Evolutionary conservation across 805 yeast genomes (phyloP).

Genomic region (Candida ulmi): DNA sequence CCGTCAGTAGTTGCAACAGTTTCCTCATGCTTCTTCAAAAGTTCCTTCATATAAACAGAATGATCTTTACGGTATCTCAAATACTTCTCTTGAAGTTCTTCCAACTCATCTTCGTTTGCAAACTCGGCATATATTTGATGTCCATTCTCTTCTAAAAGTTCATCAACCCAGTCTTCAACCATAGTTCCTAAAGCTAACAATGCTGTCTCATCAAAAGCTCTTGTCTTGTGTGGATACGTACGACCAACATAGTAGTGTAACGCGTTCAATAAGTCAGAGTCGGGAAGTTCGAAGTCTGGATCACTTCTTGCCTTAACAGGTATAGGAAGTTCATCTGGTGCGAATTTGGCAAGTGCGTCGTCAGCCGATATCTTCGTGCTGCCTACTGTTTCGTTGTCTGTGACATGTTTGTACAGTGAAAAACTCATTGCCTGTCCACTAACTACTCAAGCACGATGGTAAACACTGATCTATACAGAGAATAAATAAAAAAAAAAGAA

Average conservation of each 20-base stretch:
- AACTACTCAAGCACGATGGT: no score
- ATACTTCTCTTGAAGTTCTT: no score
- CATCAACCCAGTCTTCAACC: slow-evolving; percentile 32
- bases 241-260: slow-evolving; percentile 29
- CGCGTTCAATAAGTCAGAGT: slow-evolving; percentile 25
- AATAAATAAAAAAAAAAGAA: slow-evolving; percentile 11
- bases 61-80: no score
- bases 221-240: slow-evolving; percentile 19
- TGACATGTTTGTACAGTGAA: background rate
- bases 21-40: no score
- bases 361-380: no score
- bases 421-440: no score
- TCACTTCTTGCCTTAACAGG: slow-evolving; percentile 15
- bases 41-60: background rate
- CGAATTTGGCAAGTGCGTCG: no score
- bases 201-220: slow-evolving; percentile 31
- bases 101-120: slow-evolving; percentile 3
- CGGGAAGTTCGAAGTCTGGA: slow-evolving; percentile 13
- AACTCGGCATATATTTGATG: slow-evolving; percentile 7
- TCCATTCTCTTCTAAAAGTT: slow-evolving; percentile 6
- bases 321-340: slow-evolving; percentile 7
- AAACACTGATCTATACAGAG: no score
- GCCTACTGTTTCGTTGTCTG: background rate
- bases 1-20: no score
- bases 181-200: slow-evolving; percentile 30